Conservation (phyloP, 169 alveolate species). For the Cryptosporidium canis region DNA sequence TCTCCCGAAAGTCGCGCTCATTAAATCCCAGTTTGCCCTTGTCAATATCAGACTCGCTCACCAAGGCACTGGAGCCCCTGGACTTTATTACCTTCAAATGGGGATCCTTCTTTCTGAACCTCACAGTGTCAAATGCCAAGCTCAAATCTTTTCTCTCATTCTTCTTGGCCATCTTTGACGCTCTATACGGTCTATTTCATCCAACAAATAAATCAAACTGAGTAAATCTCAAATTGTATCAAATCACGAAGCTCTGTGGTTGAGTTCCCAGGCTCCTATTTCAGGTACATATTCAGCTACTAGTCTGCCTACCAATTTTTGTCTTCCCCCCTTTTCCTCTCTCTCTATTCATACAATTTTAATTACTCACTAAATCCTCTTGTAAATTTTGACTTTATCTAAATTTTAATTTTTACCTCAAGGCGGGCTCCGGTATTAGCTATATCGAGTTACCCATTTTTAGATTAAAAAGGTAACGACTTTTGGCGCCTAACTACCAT, state of each 20-base stretch:
- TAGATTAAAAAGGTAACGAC: neutral
- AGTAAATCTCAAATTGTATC: neutral
- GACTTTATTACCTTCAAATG: slow-evolving; percentile 13
- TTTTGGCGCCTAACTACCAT: neutral
- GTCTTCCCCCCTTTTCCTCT: neutral
- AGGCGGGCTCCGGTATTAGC: neutral
- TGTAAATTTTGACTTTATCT: slow-evolving; percentile 1
- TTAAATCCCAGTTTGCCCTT: slow-evolving; percentile 9
- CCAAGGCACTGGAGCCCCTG: neutral
- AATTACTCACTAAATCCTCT: too few species aligned
- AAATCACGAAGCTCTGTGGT: too few species aligned
- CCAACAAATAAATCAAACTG: neutral
- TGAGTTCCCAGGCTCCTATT: too few species aligned
- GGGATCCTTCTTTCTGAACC: neutral
- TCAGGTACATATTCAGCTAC: neutral
- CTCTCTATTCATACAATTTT: too few species aligned
- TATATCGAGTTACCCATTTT: neutral
- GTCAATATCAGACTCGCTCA: neutral
- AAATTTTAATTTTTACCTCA: neutral
- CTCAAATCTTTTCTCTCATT: slow-evolving; percentile 1
- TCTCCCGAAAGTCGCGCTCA: neutral
- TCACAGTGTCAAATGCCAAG: slow-evolving; percentile 15
- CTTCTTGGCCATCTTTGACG: neutral
- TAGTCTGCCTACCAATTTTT: neutral
- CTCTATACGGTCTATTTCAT: neutral